These are phyloP conservation scores for Carex kokanica DNA, from an alignment of 176 grass and related monocot genomes.

Conservation along the genomic window DNA sequence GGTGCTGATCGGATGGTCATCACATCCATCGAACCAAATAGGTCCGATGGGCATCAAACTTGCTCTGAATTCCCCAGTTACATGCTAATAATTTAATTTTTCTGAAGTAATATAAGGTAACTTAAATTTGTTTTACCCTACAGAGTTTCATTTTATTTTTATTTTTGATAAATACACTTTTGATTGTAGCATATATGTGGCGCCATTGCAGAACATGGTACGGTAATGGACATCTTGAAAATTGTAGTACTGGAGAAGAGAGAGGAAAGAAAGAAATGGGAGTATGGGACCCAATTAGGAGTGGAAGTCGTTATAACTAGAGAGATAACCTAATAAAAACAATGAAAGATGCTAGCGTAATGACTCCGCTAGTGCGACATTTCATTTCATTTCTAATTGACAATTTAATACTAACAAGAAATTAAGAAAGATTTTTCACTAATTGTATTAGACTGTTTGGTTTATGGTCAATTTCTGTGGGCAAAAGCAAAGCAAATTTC, in stretches of 20 bases:
- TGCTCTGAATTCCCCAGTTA: no score
- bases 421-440: background rate
- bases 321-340: background rate
- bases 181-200: background rate
- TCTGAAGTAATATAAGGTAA: background rate
- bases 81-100: background rate
- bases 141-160: background rate
- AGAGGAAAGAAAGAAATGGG: background rate
- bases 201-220: background rate
- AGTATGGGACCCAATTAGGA: background rate
- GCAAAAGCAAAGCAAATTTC: background rate
- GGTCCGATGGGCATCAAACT: no score
- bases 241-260: background rate
- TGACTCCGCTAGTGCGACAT: constrained; percentile 19
- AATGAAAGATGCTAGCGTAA: constrained; percentile 15
- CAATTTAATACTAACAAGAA: background rate
- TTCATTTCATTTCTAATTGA: constrained; percentile 13
- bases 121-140: background rate
- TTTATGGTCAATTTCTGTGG: constrained; percentile 2
- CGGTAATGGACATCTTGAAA: background rate
- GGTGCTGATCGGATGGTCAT: no score
- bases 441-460: constrained; percentile 17
- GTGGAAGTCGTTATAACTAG: background rate
- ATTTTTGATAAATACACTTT: background rate
- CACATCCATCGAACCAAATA: no score